Percentiles rank a stretch among this genome's conserved stretches.
Conservation (phyloP, 345 rosid genomes). For the Camelina neglecta region DNA sequence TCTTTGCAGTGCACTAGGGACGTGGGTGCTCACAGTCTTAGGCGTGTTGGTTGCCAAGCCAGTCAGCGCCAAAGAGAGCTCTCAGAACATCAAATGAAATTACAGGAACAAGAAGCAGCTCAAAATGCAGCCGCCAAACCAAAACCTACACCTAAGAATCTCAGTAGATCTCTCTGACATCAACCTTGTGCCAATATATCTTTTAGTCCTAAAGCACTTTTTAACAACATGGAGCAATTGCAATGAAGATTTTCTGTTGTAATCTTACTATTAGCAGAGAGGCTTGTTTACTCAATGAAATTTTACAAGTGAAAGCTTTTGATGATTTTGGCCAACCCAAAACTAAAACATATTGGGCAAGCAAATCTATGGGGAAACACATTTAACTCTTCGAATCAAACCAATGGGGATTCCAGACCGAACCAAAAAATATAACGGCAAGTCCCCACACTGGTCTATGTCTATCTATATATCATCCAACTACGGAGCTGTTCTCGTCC, state of each 20-base stretch:
- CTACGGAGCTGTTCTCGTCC: constrained; percentile 13
- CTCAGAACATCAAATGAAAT: not conserved
- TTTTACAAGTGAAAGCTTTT: not conserved
- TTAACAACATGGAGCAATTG: no score
- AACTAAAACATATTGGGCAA: constrained; percentile 42
- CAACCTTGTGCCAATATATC: not conserved
- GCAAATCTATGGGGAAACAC: constrained; percentile 16
- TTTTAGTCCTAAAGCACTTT: not conserved
- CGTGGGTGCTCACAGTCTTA: not conserved
- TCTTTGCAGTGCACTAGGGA: constrained; percentile 2
- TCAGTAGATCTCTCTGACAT: not conserved
- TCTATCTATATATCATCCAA: constrained; percentile 34
- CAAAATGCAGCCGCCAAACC: not conserved
- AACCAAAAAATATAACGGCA: constrained; percentile 40
- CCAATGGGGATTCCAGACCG: constrained; percentile 36
- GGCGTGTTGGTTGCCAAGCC: not conserved
- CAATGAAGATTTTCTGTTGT: not conserved
- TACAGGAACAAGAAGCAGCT: not conserved
- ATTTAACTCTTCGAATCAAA: constrained; percentile 26
- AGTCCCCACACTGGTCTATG: constrained; percentile 25
- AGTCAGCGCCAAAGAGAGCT: no score
- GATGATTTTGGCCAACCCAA: constrained; percentile 34
- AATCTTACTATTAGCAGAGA: not conserved
- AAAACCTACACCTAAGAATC: not conserved
- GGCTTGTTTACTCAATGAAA: constrained; percentile 13